Base-by-base conservation (phyloP, 2,329 filamentous ascomycete species). In the Microdochium paspali region DNA sequence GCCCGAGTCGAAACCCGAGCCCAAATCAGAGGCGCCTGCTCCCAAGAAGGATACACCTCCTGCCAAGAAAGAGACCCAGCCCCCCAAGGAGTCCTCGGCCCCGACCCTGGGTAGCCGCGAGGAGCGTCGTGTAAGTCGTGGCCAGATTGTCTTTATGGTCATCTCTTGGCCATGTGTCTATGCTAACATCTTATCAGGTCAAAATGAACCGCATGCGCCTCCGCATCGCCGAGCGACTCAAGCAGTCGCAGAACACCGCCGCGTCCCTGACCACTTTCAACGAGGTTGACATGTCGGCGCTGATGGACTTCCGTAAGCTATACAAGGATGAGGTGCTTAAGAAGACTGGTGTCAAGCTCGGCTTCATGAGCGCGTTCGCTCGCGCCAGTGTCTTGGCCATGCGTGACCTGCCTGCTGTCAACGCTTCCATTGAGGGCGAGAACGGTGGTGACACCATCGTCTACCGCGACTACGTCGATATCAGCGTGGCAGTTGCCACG, bases 141-240 rank as follows among this genome's bases (percentile, higher is more conserved):
- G 13, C 43, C 3, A 7, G 30, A 45, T 15, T 10, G 20, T 32
- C 21, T 6, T 20, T 12, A 5, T 40, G 18, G 5, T 15, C 9
- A 21, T 44, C 15, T 21, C n/a, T n/a, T n/a, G n/a, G n/a, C 3
- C 18, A 30, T 24, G 23, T n/a, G 10, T 23, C 42, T 18, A 23
- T 10, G 25, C 20, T 51, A 40, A 47, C 49, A 45, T 21, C n/a
- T n/a, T 31, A 46, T 48, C 58, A 93, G 87, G 89, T 97, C 61
- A 98, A 98, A 79, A 98, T 98, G 93, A 97, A 97, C 76, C 89
- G 93, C 55, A 98, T 98, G 93, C 90, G 93, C 55, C 81, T 97
- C 51, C 85, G 93, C 52, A 98, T 97, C 58, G 89, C 93, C 45
- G 93, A 98, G 74, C 90, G 93, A 58, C 80, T 98, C 55, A 98